Percentiles rank a stretch among this genome's conserved stretches.
Conservation (phyloP, 345 rosid species). For the Eucalyptus curtisii region DNA sequence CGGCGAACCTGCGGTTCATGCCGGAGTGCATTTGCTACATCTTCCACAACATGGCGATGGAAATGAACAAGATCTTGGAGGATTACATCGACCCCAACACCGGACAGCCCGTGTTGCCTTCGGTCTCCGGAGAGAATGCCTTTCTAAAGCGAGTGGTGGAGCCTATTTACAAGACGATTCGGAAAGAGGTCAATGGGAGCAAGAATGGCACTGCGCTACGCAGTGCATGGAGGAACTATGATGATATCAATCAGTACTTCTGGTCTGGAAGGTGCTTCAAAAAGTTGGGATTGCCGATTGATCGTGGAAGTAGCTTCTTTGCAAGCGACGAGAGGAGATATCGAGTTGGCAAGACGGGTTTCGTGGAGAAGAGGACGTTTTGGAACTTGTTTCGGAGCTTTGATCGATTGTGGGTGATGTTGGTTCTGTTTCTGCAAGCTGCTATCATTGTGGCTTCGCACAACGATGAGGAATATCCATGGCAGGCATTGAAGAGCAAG, state of each 20-base stretch:
- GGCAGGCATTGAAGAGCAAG: slow-evolving; percentile 42
- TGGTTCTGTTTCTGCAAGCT: slow-evolving; percentile 68
- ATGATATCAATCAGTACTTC: slow-evolving; percentile 78
- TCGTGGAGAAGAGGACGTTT: slow-evolving; percentile 81
- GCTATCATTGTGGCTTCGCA: slow-evolving; percentile 72
- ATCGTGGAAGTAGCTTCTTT: slow-evolving; percentile 37
- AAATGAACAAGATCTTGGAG: slow-evolving; percentile 28
- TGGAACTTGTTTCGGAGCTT: slow-evolving; percentile 78
- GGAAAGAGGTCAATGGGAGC: slow-evolving; percentile 45
- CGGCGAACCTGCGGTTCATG: slow-evolving; percentile 35
- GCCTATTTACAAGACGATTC: slow-evolving; percentile 54
- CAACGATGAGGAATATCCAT: slow-evolving; percentile 11
- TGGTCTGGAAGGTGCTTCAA: slow-evolving; percentile 83
- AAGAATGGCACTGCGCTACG: slow-evolving; percentile 62
- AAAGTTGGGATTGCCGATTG: slow-evolving; percentile 63
- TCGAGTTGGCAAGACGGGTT: slow-evolving; percentile 73
- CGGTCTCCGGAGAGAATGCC: slow-evolving; percentile 49
- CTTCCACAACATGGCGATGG: slow-evolving; percentile 48
- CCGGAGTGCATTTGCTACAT: slow-evolving; percentile 53
- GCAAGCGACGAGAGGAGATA: slow-evolving; percentile 6
- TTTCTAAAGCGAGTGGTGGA: slow-evolving; percentile 43
- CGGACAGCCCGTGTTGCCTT: slow-evolving; percentile 40
- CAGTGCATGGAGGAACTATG: slow-evolving; percentile 88
- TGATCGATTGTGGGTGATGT: slow-evolving; percentile 64
- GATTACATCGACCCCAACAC: slow-evolving; percentile 34